Base-by-base conservation (phyloP, 768 basidiomycete species). In the Kwoniella heveanensis region DNA sequence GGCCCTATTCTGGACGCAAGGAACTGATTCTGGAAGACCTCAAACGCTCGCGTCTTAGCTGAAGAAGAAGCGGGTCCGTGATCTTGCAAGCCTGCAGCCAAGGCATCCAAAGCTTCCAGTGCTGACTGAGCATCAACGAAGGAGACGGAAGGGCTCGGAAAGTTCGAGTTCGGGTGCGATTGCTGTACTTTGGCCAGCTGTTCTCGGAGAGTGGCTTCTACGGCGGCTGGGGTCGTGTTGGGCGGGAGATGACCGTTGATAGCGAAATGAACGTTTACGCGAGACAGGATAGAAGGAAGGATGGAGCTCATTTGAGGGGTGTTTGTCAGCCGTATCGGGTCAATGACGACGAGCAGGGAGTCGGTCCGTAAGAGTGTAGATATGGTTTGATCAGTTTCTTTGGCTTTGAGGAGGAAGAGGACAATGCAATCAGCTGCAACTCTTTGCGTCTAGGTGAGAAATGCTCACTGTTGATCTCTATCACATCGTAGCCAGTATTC, bases 281-380 rank as follows among this genome's bases (percentile, higher is more conserved):
- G 57, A 1, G 46, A 15, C 15, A 63, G 30, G n/a, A 67, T 55
- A 8, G 49, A 54, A 1, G 56, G 60, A 0, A 72, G 32, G 39
- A 74, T 39, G 6, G 50, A 6, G 2, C 25, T 2, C 19, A 76
- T 12, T 44, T 26, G 27, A 13, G 69, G 65, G 15, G 64, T 64
- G 1, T 59, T 32, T 12, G 71, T 55, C 1, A 77, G 69, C 1
- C 71, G 68, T 54, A 73, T 71, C 2, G 78, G 78, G 60, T 79
- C 76, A 27, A 79, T 51, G 29, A 77, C 66, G 26, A 79, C 17
- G 12, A 74, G 37, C 13, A 57, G 39, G 9, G 69, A 39, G 49
- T 75, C 73, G 29, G 64, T 64, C 0, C 70, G 65, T 0, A 78
- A 58, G 26, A 65, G 64, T 2, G 62, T 37, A 8, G 65, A 49